Conservation (phyloP, 352 stramenopile genomes). For the Phytophthora pinifolia region DNA sequence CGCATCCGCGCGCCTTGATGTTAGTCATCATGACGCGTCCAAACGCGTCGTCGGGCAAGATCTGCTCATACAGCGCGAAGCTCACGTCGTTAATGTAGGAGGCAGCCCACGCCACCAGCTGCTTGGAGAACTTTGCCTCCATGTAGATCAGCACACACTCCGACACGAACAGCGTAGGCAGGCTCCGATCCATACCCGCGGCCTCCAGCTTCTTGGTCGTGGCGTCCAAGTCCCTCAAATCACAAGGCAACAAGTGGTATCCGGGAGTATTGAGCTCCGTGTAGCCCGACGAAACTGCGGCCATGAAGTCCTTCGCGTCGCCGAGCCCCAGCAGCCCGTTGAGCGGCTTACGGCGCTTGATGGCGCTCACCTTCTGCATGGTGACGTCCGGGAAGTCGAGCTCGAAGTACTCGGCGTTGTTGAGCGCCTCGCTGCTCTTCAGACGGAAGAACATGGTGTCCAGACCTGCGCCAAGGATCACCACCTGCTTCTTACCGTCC, state of each 20-base stretch:
- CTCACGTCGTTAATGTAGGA: conserved; percentile 71
- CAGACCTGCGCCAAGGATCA: conserved; percentile 78
- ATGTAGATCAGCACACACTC: conserved; percentile 94
- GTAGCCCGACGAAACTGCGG: conserved; percentile 50
- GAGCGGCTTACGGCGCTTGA: conserved; percentile 67
- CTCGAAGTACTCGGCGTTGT: conserved; percentile 79
- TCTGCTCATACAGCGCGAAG: conserved; percentile 91
- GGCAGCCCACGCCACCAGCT: conserved; percentile 70
- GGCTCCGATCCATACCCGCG: conserved; percentile 47
- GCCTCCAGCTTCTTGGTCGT: conserved; percentile 60
- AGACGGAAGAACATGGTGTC: conserved; percentile 89
- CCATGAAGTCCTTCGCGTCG: conserved; percentile 44
- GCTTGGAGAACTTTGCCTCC: conserved; percentile 74
- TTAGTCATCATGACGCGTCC: conserved; percentile 91
- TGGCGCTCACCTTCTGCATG: conserved; percentile 77
- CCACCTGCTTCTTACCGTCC: conserved; percentile 59
- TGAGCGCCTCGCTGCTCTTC: conserved; percentile 35
- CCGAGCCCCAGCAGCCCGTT: conserved; percentile 44
- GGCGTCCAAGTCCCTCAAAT: conserved; percentile 63
- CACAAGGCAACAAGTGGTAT: conserved; percentile 80
- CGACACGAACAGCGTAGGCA: conserved; percentile 84
- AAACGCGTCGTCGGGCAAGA: conserved; percentile 89
- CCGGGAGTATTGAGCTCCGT: conserved; percentile 67
- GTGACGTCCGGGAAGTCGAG: conserved; percentile 83
- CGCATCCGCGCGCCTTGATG: conserved; percentile 88